These are phyloP conservation scores for Phialophora verrucosa DNA, from an alignment of 2,329 filamentous ascomycete genomes.

Conservation along the genomic window DNA sequence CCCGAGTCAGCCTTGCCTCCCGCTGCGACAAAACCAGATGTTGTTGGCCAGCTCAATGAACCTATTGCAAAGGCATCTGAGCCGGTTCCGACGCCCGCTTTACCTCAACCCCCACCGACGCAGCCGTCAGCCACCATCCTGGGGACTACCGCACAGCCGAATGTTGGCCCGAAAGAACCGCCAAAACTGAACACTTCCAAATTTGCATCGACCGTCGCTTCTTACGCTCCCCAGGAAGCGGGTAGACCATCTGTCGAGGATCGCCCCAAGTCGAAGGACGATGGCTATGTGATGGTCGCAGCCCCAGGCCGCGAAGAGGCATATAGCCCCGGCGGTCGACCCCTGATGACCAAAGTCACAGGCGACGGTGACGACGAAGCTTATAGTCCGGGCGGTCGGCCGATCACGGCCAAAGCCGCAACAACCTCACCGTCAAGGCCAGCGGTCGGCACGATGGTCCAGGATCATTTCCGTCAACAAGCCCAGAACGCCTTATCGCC, in stretches of 20 bases:
- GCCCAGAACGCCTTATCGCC: constrained; percentile 30
- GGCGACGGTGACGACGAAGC: constrained; percentile 43
- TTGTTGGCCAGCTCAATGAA: background rate
- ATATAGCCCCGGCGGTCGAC: constrained; percentile 62
- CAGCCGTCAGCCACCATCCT: background rate
- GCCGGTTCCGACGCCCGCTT: background rate
- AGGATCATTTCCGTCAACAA: constrained; percentile 35
- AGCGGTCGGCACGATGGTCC: constrained; percentile 1
- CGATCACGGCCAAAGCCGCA: constrained; percentile 2
- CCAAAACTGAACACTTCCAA: background rate
- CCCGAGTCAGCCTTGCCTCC: constrained; percentile 17
- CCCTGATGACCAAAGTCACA: constrained; percentile 38
- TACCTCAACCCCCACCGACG: background rate
- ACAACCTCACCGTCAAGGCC: background rate
- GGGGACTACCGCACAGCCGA: background rate
- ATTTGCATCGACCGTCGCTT: background rate
- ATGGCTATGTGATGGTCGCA: constrained; percentile 24
- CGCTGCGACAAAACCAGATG: background rate
- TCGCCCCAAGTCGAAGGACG: constrained; percentile 19
- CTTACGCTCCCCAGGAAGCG: background rate
- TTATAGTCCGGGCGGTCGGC: constrained; percentile 53
- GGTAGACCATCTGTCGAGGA: background rate
- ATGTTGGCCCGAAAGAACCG: constrained; percentile 1
- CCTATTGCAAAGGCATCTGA: background rate
- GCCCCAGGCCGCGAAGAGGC: constrained; percentile 43